Evolutionary conservation across 1,139 yeast genomes (phyloP).

Genomic region (Kurtzmaniella natalensis): DNA sequence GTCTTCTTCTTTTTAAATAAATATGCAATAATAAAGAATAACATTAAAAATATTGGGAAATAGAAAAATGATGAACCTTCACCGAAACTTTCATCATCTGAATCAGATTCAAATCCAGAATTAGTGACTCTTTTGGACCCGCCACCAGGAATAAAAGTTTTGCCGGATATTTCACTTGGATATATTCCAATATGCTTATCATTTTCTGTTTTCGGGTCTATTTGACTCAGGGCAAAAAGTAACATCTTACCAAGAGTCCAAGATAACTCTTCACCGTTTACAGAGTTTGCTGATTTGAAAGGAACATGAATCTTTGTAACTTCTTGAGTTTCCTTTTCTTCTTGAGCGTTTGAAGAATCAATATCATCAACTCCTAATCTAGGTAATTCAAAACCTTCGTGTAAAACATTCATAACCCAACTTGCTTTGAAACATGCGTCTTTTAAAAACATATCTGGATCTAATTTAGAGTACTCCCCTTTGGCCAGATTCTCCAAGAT

Average conservation of each 20-base stretch:
- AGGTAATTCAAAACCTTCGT: slow-evolving; percentile 77
- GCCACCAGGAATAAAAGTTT: slow-evolving; percentile 36
- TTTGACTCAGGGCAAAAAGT: slow-evolving; percentile 54
- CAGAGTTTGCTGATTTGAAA: slow-evolving; percentile 56
- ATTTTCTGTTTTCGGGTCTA: slow-evolving; percentile 22
- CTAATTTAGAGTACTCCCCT: slow-evolving; percentile 48
- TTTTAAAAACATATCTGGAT: slow-evolving; percentile 43
- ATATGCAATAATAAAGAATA: slow-evolving; percentile 3
- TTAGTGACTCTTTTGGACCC: slow-evolving; percentile 8
- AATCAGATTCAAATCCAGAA: slow-evolving; percentile 2
- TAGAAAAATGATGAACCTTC: not conserved
- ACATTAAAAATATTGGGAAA: not conserved
- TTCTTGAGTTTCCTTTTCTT: slow-evolving; percentile 18
- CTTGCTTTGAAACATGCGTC: slow-evolving; percentile 80
- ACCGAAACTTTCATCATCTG: slow-evolving; percentile 1
- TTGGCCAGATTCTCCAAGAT: slow-evolving; percentile 45
- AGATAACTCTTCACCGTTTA: slow-evolving; percentile 57
- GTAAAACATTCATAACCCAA: slow-evolving; percentile 74
- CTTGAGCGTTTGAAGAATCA: slow-evolving; percentile 15
- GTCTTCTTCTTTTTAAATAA: slow-evolving; percentile 1
- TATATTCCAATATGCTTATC: slow-evolving; percentile 42
- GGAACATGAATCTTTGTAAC: slow-evolving; percentile 42
- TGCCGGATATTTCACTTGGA: slow-evolving; percentile 48
- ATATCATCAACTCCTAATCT: slow-evolving; percentile 49
- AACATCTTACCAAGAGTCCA: slow-evolving; percentile 67